Base-by-base conservation (phyloP, 176 grass and related monocot genomes). In the Hyparrhenia diplandra region DNA sequence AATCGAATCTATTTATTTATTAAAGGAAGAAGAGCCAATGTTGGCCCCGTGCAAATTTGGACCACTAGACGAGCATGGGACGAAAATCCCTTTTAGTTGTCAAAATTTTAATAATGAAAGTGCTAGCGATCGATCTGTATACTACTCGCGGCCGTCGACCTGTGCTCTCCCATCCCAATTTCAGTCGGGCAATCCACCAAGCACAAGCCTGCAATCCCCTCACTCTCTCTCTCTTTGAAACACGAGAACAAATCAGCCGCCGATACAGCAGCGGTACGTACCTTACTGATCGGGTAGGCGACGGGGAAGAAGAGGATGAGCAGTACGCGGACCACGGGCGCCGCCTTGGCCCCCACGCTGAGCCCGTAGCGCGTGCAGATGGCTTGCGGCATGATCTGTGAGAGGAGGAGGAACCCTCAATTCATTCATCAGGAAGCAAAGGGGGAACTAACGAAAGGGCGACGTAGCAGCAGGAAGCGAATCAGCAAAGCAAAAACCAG, bases 251-350 rank as follows among this genome's bases (percentile, higher is more conserved):
- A 82, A 77, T 45, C 25, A 25, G 30, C 30, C 2, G 18, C n/a
- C 7, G 13, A 46, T n/a, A 23, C 4, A 27, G 40, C 20, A n/a
- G 51, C 13, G 11, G 45, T 1, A 42, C n/a, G n/a, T 63, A 95
- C 96, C 96, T 99, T 99, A 49, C 96, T 99, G 73, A 99, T 99
- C 9, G 96, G 96, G 73, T 99, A 99, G 25, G 96, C 88, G 45
- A 99, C 80, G 18, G 96, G 96, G 69, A 91, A 99, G 87, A 99
- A 91, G 61, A 99, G 69, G 62, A 99, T 17, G 37, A 99, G 86
- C 21, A 99, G 96, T 10, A 99, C 23, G 17, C 90, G 88, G 28
- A 99, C 96, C 0, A 95, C 59, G 24, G 89, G 89, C 18, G 88
- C 92, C 6, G 89, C 79, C 84, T 88, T 95, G 75, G 92, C 88